Percentiles rank a stretch among this genome's conserved stretches.
Evolutionary conservation across 768 basidiomycete species (phyloP).

Genomic region (Auriscalpium microsporum): DNA sequence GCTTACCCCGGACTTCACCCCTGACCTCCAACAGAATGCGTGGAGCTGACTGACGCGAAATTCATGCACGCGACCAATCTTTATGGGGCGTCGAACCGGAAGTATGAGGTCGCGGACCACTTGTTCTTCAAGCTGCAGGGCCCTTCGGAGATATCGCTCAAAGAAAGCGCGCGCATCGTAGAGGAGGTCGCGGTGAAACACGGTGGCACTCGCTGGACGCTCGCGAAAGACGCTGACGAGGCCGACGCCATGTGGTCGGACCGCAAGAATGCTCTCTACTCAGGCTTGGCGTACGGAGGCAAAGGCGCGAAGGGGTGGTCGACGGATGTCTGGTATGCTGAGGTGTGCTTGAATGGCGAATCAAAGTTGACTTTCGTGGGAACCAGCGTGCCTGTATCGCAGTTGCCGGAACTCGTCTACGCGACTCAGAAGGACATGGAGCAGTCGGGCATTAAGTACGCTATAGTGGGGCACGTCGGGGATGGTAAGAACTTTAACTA

Average conservation of each 20-base stretch:
- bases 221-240: constrained; percentile 56
- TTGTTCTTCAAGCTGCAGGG: constrained; percentile 89
- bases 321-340: constrained; percentile 67
- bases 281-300: constrained; percentile 41
- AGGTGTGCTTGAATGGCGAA: neutral
- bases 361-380: neutral
- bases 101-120: constrained; percentile 35
- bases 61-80: constrained; percentile 59
- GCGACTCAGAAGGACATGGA: constrained; percentile 68
- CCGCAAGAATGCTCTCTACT: constrained; percentile 57
- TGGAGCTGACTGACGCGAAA: constrained; percentile 70
- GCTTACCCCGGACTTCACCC: neutral
- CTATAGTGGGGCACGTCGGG: constrained; percentile 71
- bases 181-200: constrained; percentile 51
- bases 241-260: constrained; percentile 69
- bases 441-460: constrained; percentile 44
- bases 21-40: constrained; percentile 48
- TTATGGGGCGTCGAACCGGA: constrained; percentile 33
- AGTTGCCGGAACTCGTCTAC: constrained; percentile 52
- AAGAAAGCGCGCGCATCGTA: constrained; percentile 53
- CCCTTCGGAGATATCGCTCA: constrained; percentile 46
- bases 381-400: constrained; percentile 51
- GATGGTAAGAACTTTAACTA: constrained; percentile 44
- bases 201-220: constrained; percentile 57
- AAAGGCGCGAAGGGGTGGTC: constrained; percentile 53